Evolutionary conservation across 208 protist genomes (phyloP), one percentile per base, ranked within the genome.

Genomic region (Lotmaria passim): DNA sequence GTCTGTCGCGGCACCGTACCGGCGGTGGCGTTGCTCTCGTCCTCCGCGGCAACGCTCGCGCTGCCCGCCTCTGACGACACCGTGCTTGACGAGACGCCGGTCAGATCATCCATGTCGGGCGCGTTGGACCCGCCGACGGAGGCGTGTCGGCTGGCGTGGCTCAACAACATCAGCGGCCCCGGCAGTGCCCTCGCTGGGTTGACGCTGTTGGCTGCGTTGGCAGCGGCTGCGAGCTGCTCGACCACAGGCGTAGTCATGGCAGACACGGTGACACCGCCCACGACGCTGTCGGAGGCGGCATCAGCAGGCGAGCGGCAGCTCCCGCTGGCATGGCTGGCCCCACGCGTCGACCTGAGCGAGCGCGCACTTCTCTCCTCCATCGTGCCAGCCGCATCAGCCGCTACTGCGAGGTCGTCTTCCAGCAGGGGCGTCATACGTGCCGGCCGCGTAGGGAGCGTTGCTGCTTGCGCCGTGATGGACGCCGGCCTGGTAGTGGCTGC

Each of bases 61-160:
- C 56, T 55, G n/a, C 56, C 8, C 21, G 24, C 30, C 15, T 19
- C 34, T 10, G 62, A 76, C 5, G 56, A 64, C 12, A 15, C 44
- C 34, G 70, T 76, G 62, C 55, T 76, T 17, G 70, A 76, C 21
- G 70, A 76, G 23, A 70, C 70, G 26, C 44, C 55, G 6, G 62
- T 48, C 30, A 76, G 44, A 24, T 60, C 47, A 19, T 70, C 62
- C 14, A 31, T 17, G 17, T 63, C 39, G 21, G 19, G 19, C 10
- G 19, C 21, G 43, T 36, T 5, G 8, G 11, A 15, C 15, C 19
- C 24, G 6, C 2, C 15, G 5, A 43, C 26, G 26, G 56, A 4
- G 21, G 39, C 11, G 56, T 31, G 39, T 41, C 56, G 56, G 17
- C 56, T 36, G 7, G 14, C 50, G 12, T 3, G 12, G 23, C 50